Conservation (phyloP, 2,329 filamentous ascomycete genomes). For the Botryotinia calthae region DNA sequence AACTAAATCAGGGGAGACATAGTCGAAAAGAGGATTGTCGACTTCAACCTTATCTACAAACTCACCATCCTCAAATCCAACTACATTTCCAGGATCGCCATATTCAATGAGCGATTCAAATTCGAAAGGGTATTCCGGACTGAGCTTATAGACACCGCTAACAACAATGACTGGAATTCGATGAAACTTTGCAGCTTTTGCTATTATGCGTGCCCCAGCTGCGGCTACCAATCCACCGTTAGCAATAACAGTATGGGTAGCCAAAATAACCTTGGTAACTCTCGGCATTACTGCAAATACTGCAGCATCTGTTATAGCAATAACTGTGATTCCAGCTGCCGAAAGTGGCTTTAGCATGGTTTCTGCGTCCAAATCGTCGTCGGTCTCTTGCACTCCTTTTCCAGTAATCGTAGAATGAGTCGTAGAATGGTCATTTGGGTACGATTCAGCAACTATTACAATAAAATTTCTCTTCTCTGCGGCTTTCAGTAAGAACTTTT, state of each 20-base stretch:
- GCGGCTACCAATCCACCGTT: conserved; percentile 85
- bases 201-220: conserved; percentile 78
- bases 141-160: conserved; percentile 89
- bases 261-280: conserved; percentile 92
- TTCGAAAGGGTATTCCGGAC: conserved; percentile 82
- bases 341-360: conserved; percentile 75
- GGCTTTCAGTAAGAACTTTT: conserved; percentile 84
- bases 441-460: conserved; percentile 75
- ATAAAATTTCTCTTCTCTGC: conserved; percentile 90
- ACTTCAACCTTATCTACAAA: conserved; percentile 77
- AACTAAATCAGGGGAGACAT: conserved; percentile 72
- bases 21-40: conserved; percentile 77
- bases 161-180: conserved; percentile 84
- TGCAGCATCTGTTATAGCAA: conserved; percentile 79
- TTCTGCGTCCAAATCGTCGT: conserved; percentile 42
- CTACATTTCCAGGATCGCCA: conserved; percentile 73
- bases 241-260: conserved; percentile 81
- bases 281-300: conserved; percentile 92
- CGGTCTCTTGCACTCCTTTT: conserved; percentile 45
- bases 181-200: conserved; percentile 78
- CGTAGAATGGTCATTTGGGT: conserved; percentile 64
- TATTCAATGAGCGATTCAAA: conserved; percentile 81
- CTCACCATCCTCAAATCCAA: conserved; percentile 74
- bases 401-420: conserved; percentile 64
- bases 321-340: conserved; percentile 74